phyloP scores from a whole-genome alignment of 2,329 filamentous ascomycete species.

The Colletotrichum tamarilloi region DNA sequence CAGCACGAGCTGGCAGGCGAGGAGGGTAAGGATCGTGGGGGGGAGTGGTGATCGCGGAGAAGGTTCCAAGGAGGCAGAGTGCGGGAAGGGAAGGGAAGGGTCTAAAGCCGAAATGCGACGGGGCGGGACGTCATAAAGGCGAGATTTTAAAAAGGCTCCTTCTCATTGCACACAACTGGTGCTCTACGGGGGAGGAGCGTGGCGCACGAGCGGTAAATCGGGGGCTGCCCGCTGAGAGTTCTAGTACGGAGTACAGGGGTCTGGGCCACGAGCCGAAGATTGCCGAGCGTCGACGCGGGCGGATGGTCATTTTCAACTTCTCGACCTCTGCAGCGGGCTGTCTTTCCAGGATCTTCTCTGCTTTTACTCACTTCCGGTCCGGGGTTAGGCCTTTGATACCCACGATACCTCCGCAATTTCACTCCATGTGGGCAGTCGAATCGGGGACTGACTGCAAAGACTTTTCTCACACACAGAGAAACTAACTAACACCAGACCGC shows the following conservation, averaged over 20 bases:
- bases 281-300: conserved; percentile 32
- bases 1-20: neutral
- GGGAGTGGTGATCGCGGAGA: conserved; percentile 27
- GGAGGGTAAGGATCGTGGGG: conserved; percentile 26
- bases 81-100: conserved; percentile 24
- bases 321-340: neutral
- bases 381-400: conserved; percentile 1
- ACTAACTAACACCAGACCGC: neutral
- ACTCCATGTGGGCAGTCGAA: neutral
- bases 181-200: conserved; percentile 12
- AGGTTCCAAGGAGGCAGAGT: neutral
- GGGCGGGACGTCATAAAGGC: conserved; percentile 34
- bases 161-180: conserved; percentile 26
- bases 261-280: conserved; percentile 35
- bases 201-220: conserved; percentile 21
- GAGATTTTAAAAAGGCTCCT: conserved; percentile 34
- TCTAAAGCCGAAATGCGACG: conserved; percentile 32
- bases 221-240: conserved; percentile 11
- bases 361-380: neutral
- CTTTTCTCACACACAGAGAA: conserved; percentile 2
- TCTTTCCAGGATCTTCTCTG: neutral
- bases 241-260: conserved; percentile 33
- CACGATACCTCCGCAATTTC: conserved; percentile 1
- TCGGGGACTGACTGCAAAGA: neutral
- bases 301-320: conserved; percentile 7